Conservation (phyloP, 1,284 basidiomycete species). For the Cronartium quercuum region DNA sequence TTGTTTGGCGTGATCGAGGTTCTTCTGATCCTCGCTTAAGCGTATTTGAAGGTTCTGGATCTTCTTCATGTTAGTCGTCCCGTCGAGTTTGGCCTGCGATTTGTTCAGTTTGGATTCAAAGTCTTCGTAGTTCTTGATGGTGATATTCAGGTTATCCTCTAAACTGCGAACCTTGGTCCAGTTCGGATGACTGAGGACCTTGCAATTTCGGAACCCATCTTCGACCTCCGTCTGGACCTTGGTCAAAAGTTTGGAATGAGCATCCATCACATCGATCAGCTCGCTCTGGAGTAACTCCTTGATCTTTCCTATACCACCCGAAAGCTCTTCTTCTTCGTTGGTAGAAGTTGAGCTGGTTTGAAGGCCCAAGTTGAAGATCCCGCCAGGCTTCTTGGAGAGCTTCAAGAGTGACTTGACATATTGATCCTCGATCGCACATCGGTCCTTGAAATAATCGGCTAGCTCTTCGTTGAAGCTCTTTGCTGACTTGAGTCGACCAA, state of each 20-base stretch:
- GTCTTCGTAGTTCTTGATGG: constrained; percentile 19
- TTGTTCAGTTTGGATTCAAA: background rate
- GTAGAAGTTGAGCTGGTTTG: background rate
- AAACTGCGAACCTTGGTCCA: background rate
- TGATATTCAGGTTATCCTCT: constrained; percentile 1
- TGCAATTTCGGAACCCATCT: background rate
- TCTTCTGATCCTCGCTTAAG: constrained; percentile 11
- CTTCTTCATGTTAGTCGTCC: constrained; percentile 6
- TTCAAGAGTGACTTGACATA: constrained; percentile 55
- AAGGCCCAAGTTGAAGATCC: background rate
- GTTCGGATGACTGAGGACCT: background rate
- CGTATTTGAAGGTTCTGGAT: constrained; percentile 4
- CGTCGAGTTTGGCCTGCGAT: constrained; percentile 3
- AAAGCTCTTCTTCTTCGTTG: background rate
- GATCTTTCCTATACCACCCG: background rate
- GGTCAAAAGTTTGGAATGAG: constrained; percentile 1
- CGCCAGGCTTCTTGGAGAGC: constrained; percentile 44
- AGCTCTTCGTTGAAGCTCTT: constrained; percentile 49
- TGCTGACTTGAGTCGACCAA: constrained; percentile 45
- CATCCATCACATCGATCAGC: background rate
- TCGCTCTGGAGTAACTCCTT: constrained; percentile 6
- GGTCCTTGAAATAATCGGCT: constrained; percentile 54
- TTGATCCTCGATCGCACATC: constrained; percentile 52
- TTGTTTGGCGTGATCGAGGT: constrained; percentile 18
- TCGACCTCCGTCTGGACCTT: constrained; percentile 1